A percentile compares a stretch with the other conserved stretches of the same genome.
Evolutionary conservation across 805 yeast species (phyloP).

Genomic region (Schwanniomyces yamadae): DNA sequence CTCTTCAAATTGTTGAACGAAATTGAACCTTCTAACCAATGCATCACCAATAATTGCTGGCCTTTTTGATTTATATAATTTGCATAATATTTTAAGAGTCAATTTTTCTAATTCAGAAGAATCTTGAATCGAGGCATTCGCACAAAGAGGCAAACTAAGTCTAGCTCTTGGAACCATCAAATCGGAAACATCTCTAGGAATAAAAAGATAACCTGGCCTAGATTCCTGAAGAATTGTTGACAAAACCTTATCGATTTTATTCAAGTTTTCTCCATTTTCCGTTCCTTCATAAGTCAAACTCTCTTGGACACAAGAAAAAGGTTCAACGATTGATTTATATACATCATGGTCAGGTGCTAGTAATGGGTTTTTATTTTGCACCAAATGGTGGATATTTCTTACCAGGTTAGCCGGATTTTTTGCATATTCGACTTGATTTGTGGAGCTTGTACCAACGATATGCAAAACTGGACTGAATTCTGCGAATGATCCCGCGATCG

Average conservation of each 20-base stretch:
- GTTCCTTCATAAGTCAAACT: constrained; percentile 31
- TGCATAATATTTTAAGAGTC: constrained; percentile 41
- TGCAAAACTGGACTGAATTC: constrained; percentile 79
- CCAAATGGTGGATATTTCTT: constrained; percentile 54
- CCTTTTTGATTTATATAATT: constrained; percentile 48
- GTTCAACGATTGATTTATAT: constrained; percentile 63
- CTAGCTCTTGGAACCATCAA: constrained; percentile 20
- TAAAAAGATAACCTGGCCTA: constrained; percentile 78
- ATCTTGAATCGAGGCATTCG: constrained; percentile 6
- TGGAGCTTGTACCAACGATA: constrained; percentile 67
- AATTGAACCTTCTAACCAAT: constrained; percentile 60
- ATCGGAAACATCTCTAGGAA: constrained; percentile 72
- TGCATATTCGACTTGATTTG: constrained; percentile 23
- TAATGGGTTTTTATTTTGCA: constrained; percentile 50
- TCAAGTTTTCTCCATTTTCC: constrained; percentile 39
- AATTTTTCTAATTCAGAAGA: constrained; percentile 12
- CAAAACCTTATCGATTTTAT: constrained; percentile 69
- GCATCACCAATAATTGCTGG: constrained; percentile 76
- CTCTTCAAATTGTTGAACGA: constrained; percentile 42
- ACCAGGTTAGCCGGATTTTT: constrained; percentile 11
- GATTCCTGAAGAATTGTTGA: constrained; percentile 51
- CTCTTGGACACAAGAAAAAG: constrained; percentile 48
- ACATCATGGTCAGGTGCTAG: constrained; percentile 61
- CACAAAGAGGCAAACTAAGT: constrained; percentile 16
- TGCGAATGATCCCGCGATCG: constrained; percentile 78